phyloP scores from a whole-genome alignment of 2,329 filamentous ascomycete species.

The Dendryphion nanum region DNA sequence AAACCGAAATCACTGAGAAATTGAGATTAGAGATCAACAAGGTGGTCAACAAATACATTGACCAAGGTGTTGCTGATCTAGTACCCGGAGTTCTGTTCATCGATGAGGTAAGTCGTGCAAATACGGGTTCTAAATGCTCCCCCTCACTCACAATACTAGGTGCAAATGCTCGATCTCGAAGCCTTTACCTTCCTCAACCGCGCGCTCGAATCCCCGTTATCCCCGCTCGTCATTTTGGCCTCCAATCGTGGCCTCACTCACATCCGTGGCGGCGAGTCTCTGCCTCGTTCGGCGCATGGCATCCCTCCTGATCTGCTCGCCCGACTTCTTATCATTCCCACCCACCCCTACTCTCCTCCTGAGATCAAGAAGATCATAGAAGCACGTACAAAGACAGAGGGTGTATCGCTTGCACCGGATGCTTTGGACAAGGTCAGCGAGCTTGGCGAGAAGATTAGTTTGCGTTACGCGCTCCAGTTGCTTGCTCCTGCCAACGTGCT shows the following conservation, averaged over 20 bases:
- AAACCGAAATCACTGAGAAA: slow-evolving; percentile 99
- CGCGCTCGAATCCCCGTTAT: slow-evolving; percentile 91
- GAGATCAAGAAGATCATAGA: slow-evolving; percentile 93
- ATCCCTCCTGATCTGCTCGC: slow-evolving; percentile 91
- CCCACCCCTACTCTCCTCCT: slow-evolving; percentile 79
- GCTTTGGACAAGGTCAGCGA: slow-evolving; percentile 85
- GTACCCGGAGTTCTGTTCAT: slow-evolving; percentile 99
- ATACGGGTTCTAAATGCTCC: not conserved
- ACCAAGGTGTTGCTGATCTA: slow-evolving; percentile 94
- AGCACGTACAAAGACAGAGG: slow-evolving; percentile 79
- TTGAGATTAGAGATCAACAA: slow-evolving; percentile 96
- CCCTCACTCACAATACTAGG: slow-evolving; percentile 51
- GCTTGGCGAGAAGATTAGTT: slow-evolving; percentile 82
- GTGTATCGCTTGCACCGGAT: slow-evolving; percentile 72
- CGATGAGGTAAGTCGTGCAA: slow-evolving; percentile 69
- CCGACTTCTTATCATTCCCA: slow-evolving; percentile 93
- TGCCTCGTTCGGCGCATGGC: slow-evolving; percentile 72
- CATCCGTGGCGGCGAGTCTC: slow-evolving; percentile 77
- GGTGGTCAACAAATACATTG: slow-evolving; percentile 98
- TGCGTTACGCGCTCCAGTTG: slow-evolving; percentile 91
- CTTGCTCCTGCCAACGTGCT: slow-evolving; percentile 88
- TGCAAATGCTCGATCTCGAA: slow-evolving; percentile 99
- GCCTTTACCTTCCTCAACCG: slow-evolving; percentile 99
- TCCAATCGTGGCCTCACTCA: slow-evolving; percentile 94
- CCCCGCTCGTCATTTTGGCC: slow-evolving; percentile 94